Base-by-base conservation (phyloP, 257 asterid genomes). In the Lithospermum erythrorhizon region DNA sequence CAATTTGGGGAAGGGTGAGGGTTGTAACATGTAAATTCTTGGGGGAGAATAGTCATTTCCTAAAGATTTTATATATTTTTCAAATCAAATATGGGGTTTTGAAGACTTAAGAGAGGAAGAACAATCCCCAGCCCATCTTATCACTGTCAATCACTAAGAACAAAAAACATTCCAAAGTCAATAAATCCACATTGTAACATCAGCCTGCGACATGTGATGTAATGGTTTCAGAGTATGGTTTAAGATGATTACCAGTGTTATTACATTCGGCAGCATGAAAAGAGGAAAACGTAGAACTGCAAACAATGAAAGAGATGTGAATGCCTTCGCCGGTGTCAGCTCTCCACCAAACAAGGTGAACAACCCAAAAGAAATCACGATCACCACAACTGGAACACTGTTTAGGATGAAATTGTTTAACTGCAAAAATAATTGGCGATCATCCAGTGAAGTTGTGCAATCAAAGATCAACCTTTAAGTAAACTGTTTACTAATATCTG, bases 281-380 rank as follows among this genome's bases (percentile, higher is more conserved):
- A 91, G 79, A 4, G 96, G 98, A 76, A 84, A 91, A 14, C 95
- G 84, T 51, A 88, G 80, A 70, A 91, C 98, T 6, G 96, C 95
- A 61, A 86, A 91, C 77, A 91, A 71, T 21, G 98, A 88, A 63
- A 91, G 84, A 63, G 98, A 81, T 32, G 98, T 88, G 67, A 91
- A 91, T 37, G 98, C 98, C 77, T 90, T 84, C 74, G 98, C 93
- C 45, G 98, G 94, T 60, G 98, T 91, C 76, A 91, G 79, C 73
- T 88, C 84, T 68, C 96, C 98, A 72, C 98, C 98, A 25, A 88
- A 79, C 60, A 88, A 74, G 57, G 95, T 83, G 80, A 82, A 91
- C 61, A 82, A 32, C 57, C 96, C 94, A 66, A 91, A 91, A 35
- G 96, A 86, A 71, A 82, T 65, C 62, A 91, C 94, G 65, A 86